Conservation (phyloP, 768 basidiomycete genomes). For the Leccinum uliginosum region DNA sequence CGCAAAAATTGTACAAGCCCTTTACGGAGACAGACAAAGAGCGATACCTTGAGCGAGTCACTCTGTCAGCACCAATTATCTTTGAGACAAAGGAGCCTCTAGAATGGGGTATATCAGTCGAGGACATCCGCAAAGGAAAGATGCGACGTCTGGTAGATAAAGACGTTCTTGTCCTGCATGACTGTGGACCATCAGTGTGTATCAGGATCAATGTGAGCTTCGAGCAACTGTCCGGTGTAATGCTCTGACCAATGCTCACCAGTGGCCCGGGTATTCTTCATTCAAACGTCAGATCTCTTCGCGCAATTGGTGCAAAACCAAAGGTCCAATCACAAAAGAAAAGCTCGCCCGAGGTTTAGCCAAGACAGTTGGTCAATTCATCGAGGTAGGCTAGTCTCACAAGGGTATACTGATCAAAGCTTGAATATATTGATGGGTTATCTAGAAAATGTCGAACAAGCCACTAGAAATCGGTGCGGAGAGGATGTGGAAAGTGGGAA, state of each 20-base stretch:
- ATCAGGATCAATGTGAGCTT: constrained; percentile 65
- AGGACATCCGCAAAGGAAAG: constrained; percentile 63
- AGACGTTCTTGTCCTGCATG: constrained; percentile 63
- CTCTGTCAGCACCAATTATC: constrained; percentile 58
- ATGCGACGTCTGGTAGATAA: constrained; percentile 50
- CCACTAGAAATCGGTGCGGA: constrained; percentile 63
- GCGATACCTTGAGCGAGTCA: constrained; percentile 69
- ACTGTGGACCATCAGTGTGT: constrained; percentile 75
- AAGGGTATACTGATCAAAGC: constrained; percentile 29
- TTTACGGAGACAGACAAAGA: constrained; percentile 73
- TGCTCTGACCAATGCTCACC: constrained; percentile 34
- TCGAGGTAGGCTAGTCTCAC: constrained; percentile 40
- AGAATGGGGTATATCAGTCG: constrained; percentile 58
- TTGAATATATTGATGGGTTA: constrained; percentile 1
- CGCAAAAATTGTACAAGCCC: constrained; percentile 68
- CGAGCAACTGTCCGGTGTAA: constrained; percentile 16
- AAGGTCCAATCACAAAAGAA: constrained; percentile 67
- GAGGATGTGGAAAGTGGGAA: constrained; percentile 56
- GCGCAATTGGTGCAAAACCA: constrained; percentile 74
- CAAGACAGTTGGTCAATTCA: constrained; percentile 62
- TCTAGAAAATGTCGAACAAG: constrained; percentile 45
- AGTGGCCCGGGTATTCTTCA: constrained; percentile 79
- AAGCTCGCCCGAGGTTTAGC: constrained; percentile 73
- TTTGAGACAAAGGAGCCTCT: constrained; percentile 52
- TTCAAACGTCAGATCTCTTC: constrained; percentile 72